A percentile compares a stretch with the other conserved stretches of the same genome.
Evolutionary conservation across 2,329 filamentous ascomycete genomes (phyloP).

Genomic region (Didymella segeticola): DNA sequence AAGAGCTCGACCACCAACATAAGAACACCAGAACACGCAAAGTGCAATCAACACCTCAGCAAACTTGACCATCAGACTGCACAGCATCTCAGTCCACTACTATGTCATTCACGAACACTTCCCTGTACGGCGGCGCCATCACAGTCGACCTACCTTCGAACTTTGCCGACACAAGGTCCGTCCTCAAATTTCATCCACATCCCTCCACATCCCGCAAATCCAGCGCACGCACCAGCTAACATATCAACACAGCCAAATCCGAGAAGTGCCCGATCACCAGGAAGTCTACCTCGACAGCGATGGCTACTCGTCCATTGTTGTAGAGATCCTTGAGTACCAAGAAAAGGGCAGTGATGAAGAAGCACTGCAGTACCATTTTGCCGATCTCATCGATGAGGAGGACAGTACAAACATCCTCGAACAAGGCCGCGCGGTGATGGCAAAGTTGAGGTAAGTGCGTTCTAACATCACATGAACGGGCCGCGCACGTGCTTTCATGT

Average conservation of each 20-base stretch:
- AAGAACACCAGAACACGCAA: constrained; percentile 28
- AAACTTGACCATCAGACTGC: constrained; percentile 4
- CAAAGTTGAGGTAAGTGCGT: constrained; percentile 48
- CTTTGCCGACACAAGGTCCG: constrained; percentile 77
- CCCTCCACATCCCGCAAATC: constrained; percentile 17
- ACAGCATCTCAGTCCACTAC: constrained; percentile 42
- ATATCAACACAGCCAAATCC: constrained; percentile 63
- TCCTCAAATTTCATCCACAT: constrained; percentile 11
- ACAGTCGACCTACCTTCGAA: constrained; percentile 69
- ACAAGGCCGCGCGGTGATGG: constrained; percentile 37
- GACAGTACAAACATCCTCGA: constrained; percentile 47
- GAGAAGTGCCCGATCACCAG: constrained; percentile 84
- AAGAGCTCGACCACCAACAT: constrained; percentile 29
- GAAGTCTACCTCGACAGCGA: constrained; percentile 87
- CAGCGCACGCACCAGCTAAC: constrained; percentile 7
- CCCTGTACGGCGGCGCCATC: constrained; percentile 77
- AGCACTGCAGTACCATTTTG: constrained; percentile 62
- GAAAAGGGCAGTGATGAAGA: constrained; percentile 71
- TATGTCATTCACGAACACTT: constrained; percentile 63
- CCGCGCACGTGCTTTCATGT: constrained; percentile 4
- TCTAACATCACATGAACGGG: not conserved
- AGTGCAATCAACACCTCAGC: constrained; percentile 12
- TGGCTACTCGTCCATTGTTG: constrained; percentile 84
- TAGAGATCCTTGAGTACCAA: constrained; percentile 89
- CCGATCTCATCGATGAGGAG: constrained; percentile 53